phyloP scores from a whole-genome alignment of 305 asterid genomes.

The Plantago rigida region DNA sequence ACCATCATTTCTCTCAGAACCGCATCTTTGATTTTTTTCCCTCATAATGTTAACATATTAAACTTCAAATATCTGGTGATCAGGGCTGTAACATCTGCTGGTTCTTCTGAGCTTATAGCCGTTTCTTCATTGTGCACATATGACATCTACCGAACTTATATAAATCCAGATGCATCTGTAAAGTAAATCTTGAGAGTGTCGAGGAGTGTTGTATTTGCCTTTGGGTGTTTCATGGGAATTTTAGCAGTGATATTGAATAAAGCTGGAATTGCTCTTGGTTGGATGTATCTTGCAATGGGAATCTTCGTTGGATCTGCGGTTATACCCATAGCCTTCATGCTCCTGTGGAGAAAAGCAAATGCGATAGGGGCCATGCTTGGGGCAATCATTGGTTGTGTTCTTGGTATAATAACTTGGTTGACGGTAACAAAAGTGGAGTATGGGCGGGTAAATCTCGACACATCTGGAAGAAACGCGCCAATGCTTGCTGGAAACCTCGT shows the following conservation, averaged over 20 bases:
- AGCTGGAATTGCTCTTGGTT: conserved; percentile 78
- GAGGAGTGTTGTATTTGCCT: conserved; percentile 47
- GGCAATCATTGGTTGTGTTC: conserved; percentile 48
- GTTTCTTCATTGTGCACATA: conserved; percentile 84
- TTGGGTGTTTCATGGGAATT: conserved; percentile 81
- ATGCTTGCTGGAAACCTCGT: conserved; percentile 90
- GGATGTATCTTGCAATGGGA: conserved; percentile 93
- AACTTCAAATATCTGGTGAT: conserved; percentile 14
- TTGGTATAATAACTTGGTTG: conserved; percentile 76
- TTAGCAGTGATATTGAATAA: conserved; percentile 72
- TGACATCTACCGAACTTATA: conserved; percentile 73
- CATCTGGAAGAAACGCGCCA: conserved; percentile 87
- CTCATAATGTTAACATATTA: not conserved
- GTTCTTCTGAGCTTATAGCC: conserved; percentile 81
- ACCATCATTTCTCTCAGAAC: no score
- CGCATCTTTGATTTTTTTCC: not conserved
- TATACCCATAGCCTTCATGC: conserved; percentile 85
- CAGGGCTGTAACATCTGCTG: conserved; percentile 98
- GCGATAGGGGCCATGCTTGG: conserved; percentile 75
- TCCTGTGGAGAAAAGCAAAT: conserved; percentile 73
- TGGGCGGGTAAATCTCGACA: conserved; percentile 70
- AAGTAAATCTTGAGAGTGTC: conserved; percentile 62
- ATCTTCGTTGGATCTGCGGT: conserved; percentile 85
- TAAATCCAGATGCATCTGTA: conserved; percentile 73
- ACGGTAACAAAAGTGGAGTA: conserved; percentile 61